Evolutionary conservation across 768 basidiomycete genomes (phyloP).

Genomic region (Rhodotorula paludigena): DNA sequence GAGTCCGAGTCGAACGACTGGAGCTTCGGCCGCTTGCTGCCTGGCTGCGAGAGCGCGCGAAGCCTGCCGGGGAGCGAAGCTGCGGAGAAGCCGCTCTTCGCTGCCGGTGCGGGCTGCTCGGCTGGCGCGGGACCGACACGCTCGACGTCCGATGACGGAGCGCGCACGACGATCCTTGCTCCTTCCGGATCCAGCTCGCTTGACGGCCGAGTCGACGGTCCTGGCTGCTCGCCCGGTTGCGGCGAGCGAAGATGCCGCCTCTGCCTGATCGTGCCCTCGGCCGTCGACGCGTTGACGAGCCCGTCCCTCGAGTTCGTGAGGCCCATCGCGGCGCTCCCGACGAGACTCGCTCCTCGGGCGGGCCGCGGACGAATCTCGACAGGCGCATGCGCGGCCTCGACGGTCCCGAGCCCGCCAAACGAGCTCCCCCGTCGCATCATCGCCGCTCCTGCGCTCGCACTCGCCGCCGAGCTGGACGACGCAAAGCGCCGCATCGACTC

Average conservation of each 20-base stretch:
- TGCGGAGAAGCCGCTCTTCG: background rate
- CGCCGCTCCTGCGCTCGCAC: background rate
- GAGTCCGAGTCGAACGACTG: conserved; percentile 12
- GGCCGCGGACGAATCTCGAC: conserved; percentile 7
- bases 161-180: conserved; percentile 21
- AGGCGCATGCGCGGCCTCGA: background rate
- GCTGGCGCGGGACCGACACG: background rate
- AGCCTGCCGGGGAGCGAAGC: conserved; percentile 28
- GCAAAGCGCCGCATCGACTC: background rate
- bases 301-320: background rate
- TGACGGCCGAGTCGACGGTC: background rate
- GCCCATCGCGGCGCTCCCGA: background rate
- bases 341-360: background rate
- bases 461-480: background rate
- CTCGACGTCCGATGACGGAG: conserved; percentile 19
- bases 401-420: background rate
- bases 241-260: conserved; percentile 1
- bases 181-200: background rate
- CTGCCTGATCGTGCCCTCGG: conserved; percentile 29
- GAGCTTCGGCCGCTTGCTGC: conserved; percentile 32
- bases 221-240: background rate
- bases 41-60: conserved; percentile 32
- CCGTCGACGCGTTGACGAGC: conserved; percentile 11
- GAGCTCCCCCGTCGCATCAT: conserved; percentile 6
- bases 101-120: background rate